Conservation (phyloP, 2,329 filamentous ascomycete genomes). For the Rhynchosporium graminicola region DNA sequence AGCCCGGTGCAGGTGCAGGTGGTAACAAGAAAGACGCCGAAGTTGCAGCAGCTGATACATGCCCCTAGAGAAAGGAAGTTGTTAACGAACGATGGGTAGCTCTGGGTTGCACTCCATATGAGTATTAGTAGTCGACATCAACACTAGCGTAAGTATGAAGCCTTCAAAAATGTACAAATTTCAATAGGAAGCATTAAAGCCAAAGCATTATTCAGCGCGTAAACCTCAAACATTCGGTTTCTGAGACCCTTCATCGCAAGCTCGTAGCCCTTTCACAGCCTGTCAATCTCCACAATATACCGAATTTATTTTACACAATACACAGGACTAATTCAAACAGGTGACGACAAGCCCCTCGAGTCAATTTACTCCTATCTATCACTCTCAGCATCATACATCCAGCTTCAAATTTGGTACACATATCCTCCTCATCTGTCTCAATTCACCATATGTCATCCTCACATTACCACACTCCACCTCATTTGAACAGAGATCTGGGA, state of each 20-base stretch:
- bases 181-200: no score
- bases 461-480: slow-evolving; percentile 47
- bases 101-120: no score
- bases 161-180: no score
- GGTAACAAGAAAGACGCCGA: neutral
- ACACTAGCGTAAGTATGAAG: no score
- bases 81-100: no score
- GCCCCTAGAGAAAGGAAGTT: neutral
- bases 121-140: no score
- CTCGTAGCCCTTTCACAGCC: slow-evolving; percentile 47
- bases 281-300: slow-evolving; percentile 59
- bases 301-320: slow-evolving; percentile 51
- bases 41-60: neutral
- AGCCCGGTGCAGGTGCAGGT: neutral
- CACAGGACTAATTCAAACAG: slow-evolving; percentile 44
- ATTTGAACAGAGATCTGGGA: slow-evolving; percentile 54
- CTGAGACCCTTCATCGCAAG: slow-evolving; percentile 1
- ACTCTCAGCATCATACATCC: slow-evolving; percentile 48
- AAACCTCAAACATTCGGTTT: neutral
- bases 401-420: slow-evolving; percentile 64
- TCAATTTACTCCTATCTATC: slow-evolving; percentile 49
- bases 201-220: neutral
- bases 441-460: slow-evolving; percentile 57
- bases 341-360: slow-evolving; percentile 52
- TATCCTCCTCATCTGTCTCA: slow-evolving; percentile 52